Conservation (phyloP, 1,139 yeast species). For the Diutina siamensis region DNA sequence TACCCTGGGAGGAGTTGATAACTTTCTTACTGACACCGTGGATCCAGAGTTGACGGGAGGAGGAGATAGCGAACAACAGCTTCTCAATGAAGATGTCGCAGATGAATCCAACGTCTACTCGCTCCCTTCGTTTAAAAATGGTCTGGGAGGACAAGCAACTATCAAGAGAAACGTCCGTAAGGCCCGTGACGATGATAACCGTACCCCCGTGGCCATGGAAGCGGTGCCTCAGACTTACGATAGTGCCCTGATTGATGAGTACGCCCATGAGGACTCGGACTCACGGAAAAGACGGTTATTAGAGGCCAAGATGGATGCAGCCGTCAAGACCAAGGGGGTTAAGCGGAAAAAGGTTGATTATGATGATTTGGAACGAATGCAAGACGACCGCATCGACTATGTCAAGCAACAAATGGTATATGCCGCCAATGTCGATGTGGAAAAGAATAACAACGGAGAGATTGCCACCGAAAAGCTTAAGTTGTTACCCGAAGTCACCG, state of each 20-base stretch:
- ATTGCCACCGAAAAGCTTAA: slow-evolving; percentile 85
- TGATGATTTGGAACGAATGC: slow-evolving; percentile 88
- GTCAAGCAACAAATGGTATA: slow-evolving; percentile 85
- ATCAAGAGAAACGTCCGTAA: slow-evolving; percentile 29
- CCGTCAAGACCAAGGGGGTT: slow-evolving; percentile 54
- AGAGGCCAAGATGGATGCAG: slow-evolving; percentile 72
- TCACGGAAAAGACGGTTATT: slow-evolving; percentile 59
- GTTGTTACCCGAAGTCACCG: slow-evolving; percentile 68
- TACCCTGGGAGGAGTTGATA: not conserved
- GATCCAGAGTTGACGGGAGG: not conserved
- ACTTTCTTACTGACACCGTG: not conserved
- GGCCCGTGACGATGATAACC: slow-evolving; percentile 9
- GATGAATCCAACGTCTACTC: slow-evolving; percentile 22
- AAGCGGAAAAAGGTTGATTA: slow-evolving; percentile 62
- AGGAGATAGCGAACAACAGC: slow-evolving; percentile 7
- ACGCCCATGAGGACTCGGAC: slow-evolving; percentile 32
- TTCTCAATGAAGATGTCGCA: slow-evolving; percentile 10
- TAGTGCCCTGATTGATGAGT: slow-evolving; percentile 12
- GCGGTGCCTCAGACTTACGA: slow-evolving; percentile 10
- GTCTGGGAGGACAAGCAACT: slow-evolving; percentile 16
- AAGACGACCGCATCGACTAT: slow-evolving; percentile 77
- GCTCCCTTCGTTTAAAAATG: slow-evolving; percentile 22
- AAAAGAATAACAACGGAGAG: slow-evolving; percentile 58
- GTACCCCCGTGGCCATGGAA: slow-evolving; percentile 9
- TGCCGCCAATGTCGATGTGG: slow-evolving; percentile 88